Evolutionary conservation across 2,329 filamentous ascomycete species (phyloP).

Genomic region (Lachnellula cervina): DNA sequence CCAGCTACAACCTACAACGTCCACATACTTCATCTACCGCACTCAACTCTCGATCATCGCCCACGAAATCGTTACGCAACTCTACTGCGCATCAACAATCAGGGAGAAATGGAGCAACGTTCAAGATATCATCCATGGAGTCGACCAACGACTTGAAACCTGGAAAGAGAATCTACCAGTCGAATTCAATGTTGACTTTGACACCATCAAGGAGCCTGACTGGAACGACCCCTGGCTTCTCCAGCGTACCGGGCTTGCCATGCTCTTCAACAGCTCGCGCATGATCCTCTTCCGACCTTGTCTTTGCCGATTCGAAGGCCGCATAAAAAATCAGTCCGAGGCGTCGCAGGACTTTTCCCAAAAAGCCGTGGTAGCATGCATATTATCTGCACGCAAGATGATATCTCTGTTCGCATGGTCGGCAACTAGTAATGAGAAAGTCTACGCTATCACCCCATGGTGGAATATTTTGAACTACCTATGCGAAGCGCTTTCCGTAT

Average conservation of each 20-base stretch:
- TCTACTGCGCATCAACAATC: conserved; percentile 24
- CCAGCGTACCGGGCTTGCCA: conserved; percentile 18
- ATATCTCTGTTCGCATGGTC: conserved; percentile 16
- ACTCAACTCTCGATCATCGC: conserved; percentile 24
- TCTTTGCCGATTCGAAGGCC: conserved; percentile 23
- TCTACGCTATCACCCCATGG: conserved; percentile 21
- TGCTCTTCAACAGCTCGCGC: conserved; percentile 20
- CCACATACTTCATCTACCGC: conserved; percentile 25
- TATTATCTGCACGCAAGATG: conserved; percentile 20
- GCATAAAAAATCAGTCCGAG: conserved; percentile 13
- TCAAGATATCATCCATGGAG: conserved; percentile 17
- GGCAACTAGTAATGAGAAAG: conserved; percentile 3
- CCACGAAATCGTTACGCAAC: conserved; percentile 22
- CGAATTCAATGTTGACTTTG: conserved; percentile 17
- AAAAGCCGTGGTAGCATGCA: conserved; percentile 16
- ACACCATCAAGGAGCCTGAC: conserved; percentile 11
- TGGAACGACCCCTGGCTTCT: conserved; percentile 11
- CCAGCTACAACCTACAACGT: conserved; percentile 12
- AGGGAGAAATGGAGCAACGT: conserved; percentile 23
- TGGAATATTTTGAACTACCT: conserved; percentile 25
- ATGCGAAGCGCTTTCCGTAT: conserved; percentile 24
- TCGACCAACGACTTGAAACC: conserved; percentile 16
- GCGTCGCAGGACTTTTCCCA: conserved; percentile 18
- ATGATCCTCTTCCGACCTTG: conserved; percentile 28
- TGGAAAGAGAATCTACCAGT: conserved; percentile 19